Conservation (phyloP, 441 rosid genomes). For the Euphorbia celastroides region DNA sequence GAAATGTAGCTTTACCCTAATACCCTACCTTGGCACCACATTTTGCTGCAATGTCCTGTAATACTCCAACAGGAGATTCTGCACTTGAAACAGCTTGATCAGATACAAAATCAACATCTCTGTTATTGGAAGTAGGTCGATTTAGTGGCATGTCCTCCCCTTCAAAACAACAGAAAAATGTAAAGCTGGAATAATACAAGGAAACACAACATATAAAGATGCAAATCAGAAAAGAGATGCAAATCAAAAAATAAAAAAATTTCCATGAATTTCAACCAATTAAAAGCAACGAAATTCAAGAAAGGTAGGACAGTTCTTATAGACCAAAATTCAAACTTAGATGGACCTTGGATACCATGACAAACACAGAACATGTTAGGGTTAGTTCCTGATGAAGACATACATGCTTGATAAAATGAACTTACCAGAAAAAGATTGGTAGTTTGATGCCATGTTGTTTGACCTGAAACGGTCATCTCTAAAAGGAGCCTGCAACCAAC, state of each 20-base stretch:
- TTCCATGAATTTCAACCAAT: neutral
- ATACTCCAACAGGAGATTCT: conserved; percentile 54
- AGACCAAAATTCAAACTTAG: neutral
- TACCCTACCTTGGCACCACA: conserved; percentile 94
- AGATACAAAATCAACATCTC: conserved; percentile 59
- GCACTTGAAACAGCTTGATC: conserved; percentile 48
- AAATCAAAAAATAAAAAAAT: neutral
- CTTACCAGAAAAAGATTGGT: conserved; percentile 66
- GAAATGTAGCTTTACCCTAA: conserved; percentile 1
- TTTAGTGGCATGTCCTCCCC: conserved; percentile 56
- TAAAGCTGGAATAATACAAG: neutral
- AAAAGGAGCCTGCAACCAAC: conserved; percentile 54
- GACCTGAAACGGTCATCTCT: conserved; percentile 71
- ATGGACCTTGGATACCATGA: neutral
- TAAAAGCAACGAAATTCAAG: neutral
- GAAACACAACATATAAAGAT: neutral
- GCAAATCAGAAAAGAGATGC: neutral
- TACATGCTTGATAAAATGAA: neutral
- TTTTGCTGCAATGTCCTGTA: conserved; percentile 75
- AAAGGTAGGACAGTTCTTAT: conserved; percentile 5
- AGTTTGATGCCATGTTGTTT: conserved; percentile 42
- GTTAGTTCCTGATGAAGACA: neutral
- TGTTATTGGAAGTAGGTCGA: conserved; percentile 54
- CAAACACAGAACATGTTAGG: neutral
- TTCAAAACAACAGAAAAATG: conserved; percentile 29